Percentiles rank a stretch among this genome's conserved stretches.
Evolutionary conservation across 345 rosid genomes (phyloP).

Genomic region (Gossypioides kirkii): DNA sequence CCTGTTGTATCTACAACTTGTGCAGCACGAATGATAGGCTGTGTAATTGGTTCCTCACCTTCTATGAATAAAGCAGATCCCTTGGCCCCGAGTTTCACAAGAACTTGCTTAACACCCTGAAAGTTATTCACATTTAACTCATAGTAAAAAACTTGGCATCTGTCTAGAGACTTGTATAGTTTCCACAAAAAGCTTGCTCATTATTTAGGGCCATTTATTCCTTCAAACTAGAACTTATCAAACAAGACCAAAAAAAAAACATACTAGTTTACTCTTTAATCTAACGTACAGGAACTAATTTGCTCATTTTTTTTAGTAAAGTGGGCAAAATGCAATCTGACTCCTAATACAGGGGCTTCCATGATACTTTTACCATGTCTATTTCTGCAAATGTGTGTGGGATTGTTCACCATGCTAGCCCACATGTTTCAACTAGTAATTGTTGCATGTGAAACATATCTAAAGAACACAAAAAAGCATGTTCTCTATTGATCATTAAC

Average conservation of each 20-base stretch:
- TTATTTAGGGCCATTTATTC: background rate
- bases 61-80: constrained; percentile 80
- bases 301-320: no score
- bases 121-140: constrained; percentile 7
- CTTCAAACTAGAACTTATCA: background rate
- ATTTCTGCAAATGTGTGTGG: background rate
- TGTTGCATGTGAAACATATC: background rate
- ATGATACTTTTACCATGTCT: background rate
- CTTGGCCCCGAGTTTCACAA: constrained; percentile 84
- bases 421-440: background rate
- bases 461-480: background rate
- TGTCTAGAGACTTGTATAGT: background rate
- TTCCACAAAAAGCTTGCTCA: background rate
- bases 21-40: constrained; percentile 62
- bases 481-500: background rate
- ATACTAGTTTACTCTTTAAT: no score
- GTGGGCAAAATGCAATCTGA: no score
- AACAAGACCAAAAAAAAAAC: background rate
- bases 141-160: background rate
- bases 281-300: no score
- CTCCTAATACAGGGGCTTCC: no score
- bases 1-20: constrained; percentile 90
- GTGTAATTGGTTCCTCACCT: constrained; percentile 65
- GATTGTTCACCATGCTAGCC: background rate
- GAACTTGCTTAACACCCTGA: constrained; percentile 84